These are phyloP conservation scores for Macrocystidia cucumis DNA, from an alignment of 1,284 basidiomycete species.

Conservation along the genomic window DNA sequence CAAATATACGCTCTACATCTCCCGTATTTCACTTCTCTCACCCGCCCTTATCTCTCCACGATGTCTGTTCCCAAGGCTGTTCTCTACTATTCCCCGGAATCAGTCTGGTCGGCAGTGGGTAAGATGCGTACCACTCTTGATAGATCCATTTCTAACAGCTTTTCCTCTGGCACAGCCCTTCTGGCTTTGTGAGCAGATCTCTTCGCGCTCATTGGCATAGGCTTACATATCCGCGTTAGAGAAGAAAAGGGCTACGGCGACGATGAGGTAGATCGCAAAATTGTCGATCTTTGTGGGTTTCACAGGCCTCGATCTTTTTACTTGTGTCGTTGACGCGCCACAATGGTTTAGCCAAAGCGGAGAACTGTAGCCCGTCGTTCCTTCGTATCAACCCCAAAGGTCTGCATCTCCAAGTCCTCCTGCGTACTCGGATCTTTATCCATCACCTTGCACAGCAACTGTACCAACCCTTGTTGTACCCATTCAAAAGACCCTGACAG, in stretches of 20 bases:
- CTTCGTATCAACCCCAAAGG: conserved; percentile 76
- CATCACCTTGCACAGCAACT: conserved; percentile 41
- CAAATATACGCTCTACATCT: too few relatives aligned
- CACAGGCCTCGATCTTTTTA: background rate
- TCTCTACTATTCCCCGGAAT: conserved; percentile 46
- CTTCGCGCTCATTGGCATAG: conserved; percentile 5
- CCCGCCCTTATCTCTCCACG: conserved; percentile 3
- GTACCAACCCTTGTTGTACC: conserved; percentile 84
- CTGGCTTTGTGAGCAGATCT: conserved; percentile 16
- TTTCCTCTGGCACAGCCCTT: conserved; percentile 9
- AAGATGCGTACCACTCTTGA: conserved; percentile 21
- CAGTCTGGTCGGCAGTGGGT: conserved; percentile 61
- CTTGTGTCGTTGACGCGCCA: conserved; percentile 4
- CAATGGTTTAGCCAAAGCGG: conserved; percentile 45
- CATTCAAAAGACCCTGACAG: conserved; percentile 59
- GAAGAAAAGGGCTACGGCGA: conserved; percentile 67
- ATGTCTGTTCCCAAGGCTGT: conserved; percentile 49
- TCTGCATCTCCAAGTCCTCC: conserved; percentile 14
- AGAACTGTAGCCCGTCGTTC: conserved; percentile 59
- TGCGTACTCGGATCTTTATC: too few relatives aligned
- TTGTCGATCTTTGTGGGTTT: conserved; percentile 51
- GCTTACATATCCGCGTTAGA: conserved; percentile 23
- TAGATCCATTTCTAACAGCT: too few relatives aligned
- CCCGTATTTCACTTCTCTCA: too few relatives aligned
- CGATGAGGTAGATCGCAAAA: conserved; percentile 57